Conservation (phyloP, 306 rosid species). For the Quercus variabilis region DNA sequence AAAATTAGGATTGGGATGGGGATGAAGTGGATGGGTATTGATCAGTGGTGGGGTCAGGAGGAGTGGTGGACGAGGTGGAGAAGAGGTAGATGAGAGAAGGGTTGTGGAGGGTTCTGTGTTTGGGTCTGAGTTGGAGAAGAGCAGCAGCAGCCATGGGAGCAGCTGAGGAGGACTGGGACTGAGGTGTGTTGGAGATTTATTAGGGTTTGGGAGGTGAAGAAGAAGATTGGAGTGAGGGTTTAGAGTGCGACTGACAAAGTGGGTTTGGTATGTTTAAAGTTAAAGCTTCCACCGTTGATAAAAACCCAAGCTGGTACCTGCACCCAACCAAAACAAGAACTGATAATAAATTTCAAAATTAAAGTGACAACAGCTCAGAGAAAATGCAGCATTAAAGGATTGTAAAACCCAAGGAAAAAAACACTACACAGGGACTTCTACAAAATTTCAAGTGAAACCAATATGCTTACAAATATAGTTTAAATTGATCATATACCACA, state of each 20-base stretch:
- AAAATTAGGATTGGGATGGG: constrained; percentile 17
- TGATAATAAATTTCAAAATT: too few relatives aligned
- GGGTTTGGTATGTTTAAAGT: neutral
- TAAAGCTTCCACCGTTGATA: neutral
- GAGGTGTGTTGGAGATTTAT: too few relatives aligned
- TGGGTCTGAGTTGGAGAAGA: constrained; percentile 44
- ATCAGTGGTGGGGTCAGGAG: constrained; percentile 22
- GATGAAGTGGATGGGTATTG: constrained; percentile 3
- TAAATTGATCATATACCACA: too few relatives aligned
- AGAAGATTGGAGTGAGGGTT: neutral
- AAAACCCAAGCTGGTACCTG: too few relatives aligned
- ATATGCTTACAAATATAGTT: too few relatives aligned
- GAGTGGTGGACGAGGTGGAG: constrained; percentile 39
- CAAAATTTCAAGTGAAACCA: too few relatives aligned
- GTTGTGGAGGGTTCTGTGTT: constrained; percentile 14
- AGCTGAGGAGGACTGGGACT: neutral
- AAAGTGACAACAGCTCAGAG: too few relatives aligned
- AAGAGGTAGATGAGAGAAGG: constrained; percentile 34
- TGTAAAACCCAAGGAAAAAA: too few relatives aligned
- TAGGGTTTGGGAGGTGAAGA: too few relatives aligned
- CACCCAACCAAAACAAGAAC: too few relatives aligned
- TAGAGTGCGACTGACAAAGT: neutral
- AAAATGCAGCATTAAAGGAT: too few relatives aligned
- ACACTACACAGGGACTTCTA: too few relatives aligned
- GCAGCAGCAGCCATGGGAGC: constrained; percentile 45